Percentiles rank a stretch among this genome's conserved stretches.
Evolutionary conservation across 2,329 filamentous ascomycete species (phyloP).

Genomic region (Talaromyces rugulosus): DNA sequence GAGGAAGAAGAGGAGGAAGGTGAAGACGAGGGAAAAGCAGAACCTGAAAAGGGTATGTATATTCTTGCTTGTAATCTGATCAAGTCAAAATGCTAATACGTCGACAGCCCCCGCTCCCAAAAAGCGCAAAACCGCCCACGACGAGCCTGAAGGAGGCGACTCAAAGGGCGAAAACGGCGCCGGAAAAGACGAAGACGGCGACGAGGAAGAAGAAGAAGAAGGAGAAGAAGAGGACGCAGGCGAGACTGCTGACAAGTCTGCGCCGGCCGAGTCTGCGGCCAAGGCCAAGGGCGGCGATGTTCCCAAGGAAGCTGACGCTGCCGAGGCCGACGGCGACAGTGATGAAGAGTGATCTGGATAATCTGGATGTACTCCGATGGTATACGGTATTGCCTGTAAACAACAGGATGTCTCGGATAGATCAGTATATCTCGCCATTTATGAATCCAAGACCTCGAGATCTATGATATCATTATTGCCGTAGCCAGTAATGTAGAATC

Average conservation of each 20-base stretch:
- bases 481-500: background rate
- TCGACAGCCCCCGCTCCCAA: conserved; percentile 12
- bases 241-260: conserved; percentile 25
- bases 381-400: background rate
- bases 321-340: conserved; percentile 18
- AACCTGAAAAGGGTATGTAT: conserved; percentile 19
- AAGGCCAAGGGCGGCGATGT: conserved; percentile 14
- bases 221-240: conserved; percentile 16
- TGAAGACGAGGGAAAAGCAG: conserved; percentile 39
- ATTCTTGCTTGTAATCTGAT: background rate
- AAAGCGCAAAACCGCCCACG: conserved; percentile 18
- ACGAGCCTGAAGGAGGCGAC: conserved; percentile 33
- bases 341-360: background rate
- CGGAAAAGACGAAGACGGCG: conserved; percentile 18
- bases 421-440: background rate
- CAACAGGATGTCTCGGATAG: background rate
- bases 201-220: conserved; percentile 17
- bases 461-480: background rate
- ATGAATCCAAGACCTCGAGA: background rate
- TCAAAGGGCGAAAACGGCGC: conserved; percentile 40
- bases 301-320: conserved; percentile 12
- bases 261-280: conserved; percentile 19
- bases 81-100: background rate
- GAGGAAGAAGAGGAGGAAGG: conserved; percentile 12
- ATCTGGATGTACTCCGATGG: background rate